Percentiles rank a stretch among this genome's conserved stretches.
These are phyloP conservation scores for Salix suchowensis DNA, from an alignment of 345 rosid genomes.

Conservation along the genomic window DNA sequence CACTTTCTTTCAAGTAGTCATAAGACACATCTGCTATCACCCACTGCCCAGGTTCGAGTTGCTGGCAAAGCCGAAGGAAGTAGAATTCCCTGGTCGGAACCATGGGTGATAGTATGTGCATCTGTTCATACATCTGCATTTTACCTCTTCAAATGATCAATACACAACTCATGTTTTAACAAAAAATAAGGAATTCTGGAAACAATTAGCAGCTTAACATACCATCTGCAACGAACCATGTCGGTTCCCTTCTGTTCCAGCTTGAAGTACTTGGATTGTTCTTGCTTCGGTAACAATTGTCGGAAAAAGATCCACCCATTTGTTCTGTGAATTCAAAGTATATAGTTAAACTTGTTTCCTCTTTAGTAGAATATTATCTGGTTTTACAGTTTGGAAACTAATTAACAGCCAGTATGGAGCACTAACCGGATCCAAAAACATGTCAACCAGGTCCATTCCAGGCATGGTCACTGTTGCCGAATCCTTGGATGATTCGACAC, in stretches of 20 bases:
- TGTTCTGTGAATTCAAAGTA: slow-evolving; percentile 34
- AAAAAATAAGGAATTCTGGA: background rate
- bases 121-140: slow-evolving; percentile 49
- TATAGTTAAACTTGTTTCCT: background rate
- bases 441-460: slow-evolving; percentile 34
- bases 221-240: slow-evolving; percentile 58
- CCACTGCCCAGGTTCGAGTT: slow-evolving; percentile 53
- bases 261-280: slow-evolving; percentile 36
- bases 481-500: slow-evolving; percentile 61
- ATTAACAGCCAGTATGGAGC: background rate
- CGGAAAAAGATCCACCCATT: slow-evolving; percentile 60
- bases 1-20: slow-evolving; percentile 15
- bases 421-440: slow-evolving; percentile 55
- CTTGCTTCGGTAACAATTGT: slow-evolving; percentile 55
- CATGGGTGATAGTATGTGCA: slow-evolving; percentile 68
- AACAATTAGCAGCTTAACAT: background rate
- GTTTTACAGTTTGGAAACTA: background rate
- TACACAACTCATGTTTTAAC: background rate
- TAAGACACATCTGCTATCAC: slow-evolving; percentile 58
- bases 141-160: background rate
- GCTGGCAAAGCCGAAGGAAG: slow-evolving; percentile 59
- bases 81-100: slow-evolving; percentile 62
- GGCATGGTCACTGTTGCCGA: slow-evolving; percentile 39
- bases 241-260: slow-evolving; percentile 24
- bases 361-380: background rate